phyloP scores from a whole-genome alignment of 2,329 filamentous ascomycete species.

The Mycocentrospora acerina region DNA sequence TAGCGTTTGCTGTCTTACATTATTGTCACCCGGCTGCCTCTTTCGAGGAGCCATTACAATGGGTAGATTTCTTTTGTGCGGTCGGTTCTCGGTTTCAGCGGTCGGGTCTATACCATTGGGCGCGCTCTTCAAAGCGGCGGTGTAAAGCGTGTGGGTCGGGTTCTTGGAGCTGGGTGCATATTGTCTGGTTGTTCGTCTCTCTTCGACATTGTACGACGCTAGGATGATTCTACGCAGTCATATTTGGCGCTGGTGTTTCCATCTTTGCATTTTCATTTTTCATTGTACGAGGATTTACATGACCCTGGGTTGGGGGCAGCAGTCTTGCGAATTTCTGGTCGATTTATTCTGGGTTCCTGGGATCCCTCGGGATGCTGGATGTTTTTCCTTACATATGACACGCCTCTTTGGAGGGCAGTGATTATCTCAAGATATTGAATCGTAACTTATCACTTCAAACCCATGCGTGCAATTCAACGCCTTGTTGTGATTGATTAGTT shows the following conservation, averaged over 20 bases:
- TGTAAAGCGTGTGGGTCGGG: conserved; percentile 34
- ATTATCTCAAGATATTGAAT: conserved; percentile 37
- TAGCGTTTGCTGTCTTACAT: conserved; percentile 33
- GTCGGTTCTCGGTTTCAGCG: conserved; percentile 35
- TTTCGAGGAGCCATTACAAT: conserved; percentile 27
- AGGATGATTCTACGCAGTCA: conserved; percentile 43
- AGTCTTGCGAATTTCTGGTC: conserved; percentile 28
- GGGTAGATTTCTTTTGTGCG: conserved; percentile 46
- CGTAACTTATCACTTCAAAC: conserved; percentile 29
- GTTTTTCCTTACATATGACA: conserved; percentile 33
- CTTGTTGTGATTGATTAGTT: background rate
- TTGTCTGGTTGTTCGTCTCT: conserved; percentile 29
- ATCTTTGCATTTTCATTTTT: conserved; percentile 22
- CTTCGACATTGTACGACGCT: conserved; percentile 42
- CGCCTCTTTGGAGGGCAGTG: conserved; percentile 42
- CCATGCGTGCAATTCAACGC: too few relatives aligned
- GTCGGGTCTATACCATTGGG: conserved; percentile 46
- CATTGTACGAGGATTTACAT: conserved; percentile 38
- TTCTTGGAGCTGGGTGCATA: conserved; percentile 38
- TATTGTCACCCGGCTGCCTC: conserved; percentile 33
- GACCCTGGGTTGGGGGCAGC: conserved; percentile 15
- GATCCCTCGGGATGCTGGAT: conserved; percentile 16
- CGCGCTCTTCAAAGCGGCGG: conserved; percentile 43
- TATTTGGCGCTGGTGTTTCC: conserved; percentile 30
- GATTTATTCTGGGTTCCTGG: conserved; percentile 26